Conservation (phyloP, 179 eudicot species). For the Spergularia azorica region DNA sequence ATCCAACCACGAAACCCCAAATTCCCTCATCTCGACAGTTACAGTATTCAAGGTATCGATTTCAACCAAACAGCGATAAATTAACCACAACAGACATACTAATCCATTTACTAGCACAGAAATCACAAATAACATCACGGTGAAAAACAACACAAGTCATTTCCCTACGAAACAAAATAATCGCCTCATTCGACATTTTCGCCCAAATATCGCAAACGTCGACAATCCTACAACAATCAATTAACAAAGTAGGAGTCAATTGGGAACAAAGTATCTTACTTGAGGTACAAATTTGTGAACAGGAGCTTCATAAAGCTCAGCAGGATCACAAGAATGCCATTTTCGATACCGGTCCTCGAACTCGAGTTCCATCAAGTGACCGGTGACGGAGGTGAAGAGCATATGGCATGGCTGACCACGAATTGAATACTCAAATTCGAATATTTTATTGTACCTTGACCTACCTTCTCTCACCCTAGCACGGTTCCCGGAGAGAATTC, state of each 20-base stretch:
- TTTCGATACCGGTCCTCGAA: slow-evolving; percentile 78
- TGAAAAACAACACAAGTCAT: not conserved
- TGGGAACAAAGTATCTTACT: slow-evolving; percentile 29
- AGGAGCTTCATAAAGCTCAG: slow-evolving; percentile 75
- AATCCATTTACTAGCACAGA: no score
- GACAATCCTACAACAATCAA: not conserved
- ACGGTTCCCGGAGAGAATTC: slow-evolving; percentile 59
- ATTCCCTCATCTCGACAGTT: no score
- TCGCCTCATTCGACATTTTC: not conserved
- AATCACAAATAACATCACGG: not conserved
- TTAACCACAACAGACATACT: no score
- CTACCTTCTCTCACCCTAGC: slow-evolving; percentile 74
- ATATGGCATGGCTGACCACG: slow-evolving; percentile 64
- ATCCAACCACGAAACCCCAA: no score
- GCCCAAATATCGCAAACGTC: not conserved
- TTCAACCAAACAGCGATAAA: no score
- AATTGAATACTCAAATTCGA: slow-evolving; percentile 69
- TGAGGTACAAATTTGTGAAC: slow-evolving; percentile 68
- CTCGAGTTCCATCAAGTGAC: slow-evolving; percentile 91
- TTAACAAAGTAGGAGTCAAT: not conserved
- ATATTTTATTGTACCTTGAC: slow-evolving; percentile 85
- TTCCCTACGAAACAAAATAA: not conserved
- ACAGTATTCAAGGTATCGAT: no score
- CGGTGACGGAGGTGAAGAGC: slow-evolving; percentile 91
- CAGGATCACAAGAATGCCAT: slow-evolving; percentile 94